Base-by-base conservation (phyloP, 2,329 filamentous ascomycete genomes). In the Ophiostoma populinum region DNA sequence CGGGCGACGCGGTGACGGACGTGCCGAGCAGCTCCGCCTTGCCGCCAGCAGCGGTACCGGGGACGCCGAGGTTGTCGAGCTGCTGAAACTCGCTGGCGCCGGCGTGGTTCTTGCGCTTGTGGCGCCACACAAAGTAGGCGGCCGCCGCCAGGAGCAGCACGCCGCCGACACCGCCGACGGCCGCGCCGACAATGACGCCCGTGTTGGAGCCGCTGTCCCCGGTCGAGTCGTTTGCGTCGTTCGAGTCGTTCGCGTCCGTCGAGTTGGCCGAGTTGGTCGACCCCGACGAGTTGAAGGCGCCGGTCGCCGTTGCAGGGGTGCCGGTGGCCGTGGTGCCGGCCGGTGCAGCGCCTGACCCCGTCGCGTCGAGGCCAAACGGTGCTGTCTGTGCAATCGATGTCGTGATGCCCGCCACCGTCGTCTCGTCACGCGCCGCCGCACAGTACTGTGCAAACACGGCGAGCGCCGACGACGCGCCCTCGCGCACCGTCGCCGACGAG, bases 381-480 rank as follows among this genome's bases (percentile, higher is more conserved):
- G 22, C 24, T 0, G 41, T 40, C 25, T 35, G 46, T 6, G 39
- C 41, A 18, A 35, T 37, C 34, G 62, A 61, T 12, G 58, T 54
- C 3, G 51, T 54, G 3, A 66, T 53, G 0, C 57, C 58, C 1
- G 53, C 51, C 5, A 59, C 52, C 1, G 45, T 52, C 1, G 58
- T 53, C 25, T 61, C 45, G 16, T 51, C 56, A 32, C 53, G 53
- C 1, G 59, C 65, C 4, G 64, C 65, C 37, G 55, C 63, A 44
- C 65, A 70, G 43, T 67, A 70, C 29, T 53, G 51, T 26, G 58
- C 51, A 40, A 60, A 61, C 1, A 68, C 54, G 9, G 19, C 24
- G 9, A 32, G 20, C n/a, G 62, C 65, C 2, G 64, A 65, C 5
- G 54, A 53, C 19, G 54, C 59, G 2, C 51, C 54, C 3, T 56